Percentiles rank a stretch among this genome's conserved stretches.
Conservation (phyloP, 495 filamentous ascomycete genomes). For the Aspergillus diversus region DNA sequence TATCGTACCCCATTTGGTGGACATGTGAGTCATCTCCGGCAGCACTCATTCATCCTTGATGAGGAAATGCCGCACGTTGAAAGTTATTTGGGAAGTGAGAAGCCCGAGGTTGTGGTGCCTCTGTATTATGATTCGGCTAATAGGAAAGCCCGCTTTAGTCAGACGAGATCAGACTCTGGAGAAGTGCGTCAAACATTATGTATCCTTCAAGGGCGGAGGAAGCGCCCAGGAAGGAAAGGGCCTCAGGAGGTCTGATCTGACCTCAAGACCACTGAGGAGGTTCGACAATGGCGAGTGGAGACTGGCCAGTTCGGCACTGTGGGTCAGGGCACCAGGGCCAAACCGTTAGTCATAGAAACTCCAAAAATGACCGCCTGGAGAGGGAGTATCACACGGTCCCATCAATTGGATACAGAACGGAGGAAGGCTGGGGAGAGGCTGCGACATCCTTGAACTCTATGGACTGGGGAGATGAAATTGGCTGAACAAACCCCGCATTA, state of each 20-base stretch:
- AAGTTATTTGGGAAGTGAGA: not conserved
- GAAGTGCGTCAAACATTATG: constrained; percentile 2
- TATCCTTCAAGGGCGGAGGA: not conserved
- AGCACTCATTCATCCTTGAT: not conserved
- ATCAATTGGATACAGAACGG: not conserved
- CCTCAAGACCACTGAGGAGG: not conserved
- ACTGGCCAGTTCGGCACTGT: not conserved
- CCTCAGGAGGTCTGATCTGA: not conserved
- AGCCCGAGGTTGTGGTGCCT: not conserved
- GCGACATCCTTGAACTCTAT: constrained; percentile 1
- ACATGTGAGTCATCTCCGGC: constrained; percentile 5
- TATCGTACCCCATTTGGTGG: not conserved
- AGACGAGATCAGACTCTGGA: not conserved
- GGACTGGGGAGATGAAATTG: constrained; percentile 2
- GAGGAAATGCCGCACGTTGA: not conserved
- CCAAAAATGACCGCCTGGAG: constrained; percentile 1
- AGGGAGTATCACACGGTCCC: not conserved
- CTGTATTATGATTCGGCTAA: not conserved
- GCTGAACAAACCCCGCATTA: constrained; percentile 21
- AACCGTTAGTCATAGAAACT: constrained; percentile 23
- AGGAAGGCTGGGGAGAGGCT: constrained; percentile 6
- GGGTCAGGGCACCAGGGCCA: constrained; percentile 5
- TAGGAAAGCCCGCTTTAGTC: not conserved
- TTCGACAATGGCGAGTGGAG: not conserved
- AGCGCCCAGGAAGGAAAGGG: not conserved